These are phyloP conservation scores for Medicago truncatula DNA, from an alignment of 306 rosid genomes.

Conservation along the genomic window DNA sequence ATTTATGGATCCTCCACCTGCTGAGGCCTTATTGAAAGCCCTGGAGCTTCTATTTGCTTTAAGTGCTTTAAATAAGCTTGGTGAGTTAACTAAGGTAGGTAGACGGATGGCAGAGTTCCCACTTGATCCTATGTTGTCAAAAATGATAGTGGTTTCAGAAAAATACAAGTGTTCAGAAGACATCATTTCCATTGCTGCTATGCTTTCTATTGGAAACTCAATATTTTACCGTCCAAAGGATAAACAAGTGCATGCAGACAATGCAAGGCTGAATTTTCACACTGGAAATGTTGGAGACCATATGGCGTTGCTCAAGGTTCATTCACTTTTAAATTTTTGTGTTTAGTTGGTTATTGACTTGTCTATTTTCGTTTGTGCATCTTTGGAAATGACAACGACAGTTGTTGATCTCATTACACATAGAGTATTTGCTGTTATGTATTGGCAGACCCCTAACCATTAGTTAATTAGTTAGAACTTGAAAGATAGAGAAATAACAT, in stretches of 20 bases:
- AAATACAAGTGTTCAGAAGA: slow-evolving; percentile 87
- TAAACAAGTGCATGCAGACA: slow-evolving; percentile 98
- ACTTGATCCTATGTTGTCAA: slow-evolving; percentile 92
- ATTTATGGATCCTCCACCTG: slow-evolving; percentile 99
- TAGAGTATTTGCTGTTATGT: slow-evolving; percentile 13
- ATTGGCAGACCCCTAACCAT: slow-evolving; percentile 6
- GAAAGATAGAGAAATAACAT: slow-evolving; percentile 7
- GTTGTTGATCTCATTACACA: slow-evolving; percentile 17
- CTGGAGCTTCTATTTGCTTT: slow-evolving; percentile 86
- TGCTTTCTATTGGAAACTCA: slow-evolving; percentile 94
- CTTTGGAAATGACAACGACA: slow-evolving; percentile 19
- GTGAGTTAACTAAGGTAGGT: slow-evolving; percentile 90
- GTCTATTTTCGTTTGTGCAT: slow-evolving; percentile 24
- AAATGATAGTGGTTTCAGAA: slow-evolving; percentile 94
- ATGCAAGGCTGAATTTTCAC: slow-evolving; percentile 90
- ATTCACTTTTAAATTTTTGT: slow-evolving; percentile 14
- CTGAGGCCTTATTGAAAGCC: slow-evolving; percentile 91
- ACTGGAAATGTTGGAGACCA: slow-evolving; percentile 95
- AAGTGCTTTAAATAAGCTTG: slow-evolving; percentile 83
- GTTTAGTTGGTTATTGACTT: slow-evolving; percentile 23
- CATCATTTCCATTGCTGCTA: slow-evolving; percentile 83
- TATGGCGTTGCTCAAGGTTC: slow-evolving; percentile 83
- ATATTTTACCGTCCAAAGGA: slow-evolving; percentile 98
- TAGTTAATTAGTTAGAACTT: slow-evolving; percentile 19
- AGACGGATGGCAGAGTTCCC: slow-evolving; percentile 98